phyloP scores from a whole-genome alignment of 139 green algal species.

The Haematococcus sp. region DNA sequence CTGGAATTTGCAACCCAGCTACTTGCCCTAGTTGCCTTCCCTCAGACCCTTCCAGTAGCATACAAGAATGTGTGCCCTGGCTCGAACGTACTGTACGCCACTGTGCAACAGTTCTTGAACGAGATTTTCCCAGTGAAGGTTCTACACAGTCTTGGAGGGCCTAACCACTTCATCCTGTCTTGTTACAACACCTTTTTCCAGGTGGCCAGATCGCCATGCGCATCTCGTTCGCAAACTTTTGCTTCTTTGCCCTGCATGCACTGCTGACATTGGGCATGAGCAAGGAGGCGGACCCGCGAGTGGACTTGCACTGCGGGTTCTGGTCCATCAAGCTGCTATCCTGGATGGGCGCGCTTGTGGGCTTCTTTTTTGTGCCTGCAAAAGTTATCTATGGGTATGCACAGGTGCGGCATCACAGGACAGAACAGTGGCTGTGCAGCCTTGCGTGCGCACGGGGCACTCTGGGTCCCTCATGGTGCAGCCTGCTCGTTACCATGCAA shows the following conservation, averaged over 20 bases:
- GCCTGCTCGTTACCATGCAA: too few relatives aligned
- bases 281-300: constrained; percentile 32
- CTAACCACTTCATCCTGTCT: too few relatives aligned
- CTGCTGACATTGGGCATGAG: constrained; percentile 55
- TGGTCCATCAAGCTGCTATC: constrained; percentile 60
- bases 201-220: constrained; percentile 58
- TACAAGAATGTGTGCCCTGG: too few relatives aligned
- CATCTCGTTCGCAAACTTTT: constrained; percentile 73
- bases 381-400: constrained; percentile 52
- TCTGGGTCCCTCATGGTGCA: too few relatives aligned
- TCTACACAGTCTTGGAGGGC: too few relatives aligned
- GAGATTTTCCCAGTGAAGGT: too few relatives aligned
- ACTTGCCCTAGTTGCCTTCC: too few relatives aligned
- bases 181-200: background rate
- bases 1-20: too few relatives aligned
- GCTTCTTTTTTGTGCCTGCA: constrained; percentile 65
- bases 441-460: too few relatives aligned
- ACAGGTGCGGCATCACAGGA: constrained; percentile 33
- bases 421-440: background rate
- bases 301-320: constrained; percentile 55
- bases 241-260: constrained; percentile 65
- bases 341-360: constrained; percentile 54
- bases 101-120: too few relatives aligned
- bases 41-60: too few relatives aligned
- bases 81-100: too few relatives aligned